Evolutionary conservation across 345 rosid species (phyloP).

Genomic region (Toxicodendron radicans): DNA sequence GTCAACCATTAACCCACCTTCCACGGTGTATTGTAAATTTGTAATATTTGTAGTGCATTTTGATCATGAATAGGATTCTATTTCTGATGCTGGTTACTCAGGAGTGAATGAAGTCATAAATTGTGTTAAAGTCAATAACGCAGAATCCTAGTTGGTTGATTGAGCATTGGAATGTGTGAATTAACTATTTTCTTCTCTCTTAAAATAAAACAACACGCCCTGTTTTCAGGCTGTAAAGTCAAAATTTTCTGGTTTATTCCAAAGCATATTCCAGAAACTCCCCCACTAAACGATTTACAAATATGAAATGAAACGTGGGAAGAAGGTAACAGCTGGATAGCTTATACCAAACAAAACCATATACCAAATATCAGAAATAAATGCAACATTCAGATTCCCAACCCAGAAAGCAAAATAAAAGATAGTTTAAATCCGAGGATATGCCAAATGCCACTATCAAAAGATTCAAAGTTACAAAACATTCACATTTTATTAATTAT

Average conservation of each 20-base stretch:
- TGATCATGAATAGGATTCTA: too few relatives aligned
- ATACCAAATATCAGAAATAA: background rate
- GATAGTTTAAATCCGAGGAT: background rate
- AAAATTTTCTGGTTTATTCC: background rate
- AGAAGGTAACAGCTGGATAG: background rate
- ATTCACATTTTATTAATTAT: background rate
- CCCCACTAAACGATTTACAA: background rate
- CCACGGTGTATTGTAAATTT: too few relatives aligned
- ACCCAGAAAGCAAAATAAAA: background rate
- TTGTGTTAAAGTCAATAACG: background rate
- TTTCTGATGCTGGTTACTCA: too few relatives aligned
- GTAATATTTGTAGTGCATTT: too few relatives aligned
- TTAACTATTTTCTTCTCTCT: background rate
- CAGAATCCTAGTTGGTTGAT: background rate
- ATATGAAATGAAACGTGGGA: background rate
- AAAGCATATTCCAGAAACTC: slow-evolving; percentile 2
- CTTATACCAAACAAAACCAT: background rate
- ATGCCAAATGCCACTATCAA: slow-evolving; percentile 5
- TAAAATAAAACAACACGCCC: too few relatives aligned
- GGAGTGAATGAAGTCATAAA: background rate
- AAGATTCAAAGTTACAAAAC: background rate
- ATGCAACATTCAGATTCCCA: background rate
- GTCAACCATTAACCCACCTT: too few relatives aligned
- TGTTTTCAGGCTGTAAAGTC: background rate
- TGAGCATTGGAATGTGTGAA: background rate